phyloP scores from a whole-genome alignment of 2,329 filamentous ascomycete genomes.

The Trichophyton schoenleinii region DNA sequence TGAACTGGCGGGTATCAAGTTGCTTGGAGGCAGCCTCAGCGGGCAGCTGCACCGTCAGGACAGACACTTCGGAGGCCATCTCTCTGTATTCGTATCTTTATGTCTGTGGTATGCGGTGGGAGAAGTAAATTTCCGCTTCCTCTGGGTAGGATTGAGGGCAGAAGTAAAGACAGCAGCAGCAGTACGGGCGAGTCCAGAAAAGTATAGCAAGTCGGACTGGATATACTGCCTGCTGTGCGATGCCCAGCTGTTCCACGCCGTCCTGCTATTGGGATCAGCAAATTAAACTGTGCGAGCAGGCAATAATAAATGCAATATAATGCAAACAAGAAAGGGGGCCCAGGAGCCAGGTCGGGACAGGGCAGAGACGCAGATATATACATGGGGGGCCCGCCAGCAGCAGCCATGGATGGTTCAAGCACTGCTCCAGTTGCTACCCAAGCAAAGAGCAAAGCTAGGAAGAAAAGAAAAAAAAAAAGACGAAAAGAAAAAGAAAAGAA shows the following conservation, averaged over 20 bases:
- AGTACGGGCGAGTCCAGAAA: background rate
- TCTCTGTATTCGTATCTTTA: too few species aligned
- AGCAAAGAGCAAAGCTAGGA: too few species aligned
- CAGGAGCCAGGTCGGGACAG: too few species aligned
- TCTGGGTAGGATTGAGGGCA: background rate
- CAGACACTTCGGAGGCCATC: conserved; percentile 1
- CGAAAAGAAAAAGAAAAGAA: background rate
- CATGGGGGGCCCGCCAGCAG: background rate
- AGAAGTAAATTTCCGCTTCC: background rate
- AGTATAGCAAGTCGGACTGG: background rate
- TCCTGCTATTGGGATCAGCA: conserved; percentile 1
- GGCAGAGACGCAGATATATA: background rate
- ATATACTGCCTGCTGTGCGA: background rate
- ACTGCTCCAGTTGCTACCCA: background rate
- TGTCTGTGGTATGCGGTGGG: background rate
- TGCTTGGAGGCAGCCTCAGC: background rate
- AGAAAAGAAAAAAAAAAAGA: background rate
- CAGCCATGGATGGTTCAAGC: too few species aligned
- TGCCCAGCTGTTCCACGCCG: background rate
- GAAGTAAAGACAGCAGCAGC: background rate
- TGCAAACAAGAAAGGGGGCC: background rate
- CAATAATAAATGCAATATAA: background rate
- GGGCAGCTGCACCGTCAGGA: background rate
- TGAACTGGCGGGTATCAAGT: background rate
- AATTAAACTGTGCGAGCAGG: background rate